Percentiles rank a stretch among this genome's conserved stretches.
These are phyloP conservation scores for Dendrocalamus sinicus DNA, from an alignment of 176 grass and related monocot genomes.

Conservation along the genomic window DNA sequence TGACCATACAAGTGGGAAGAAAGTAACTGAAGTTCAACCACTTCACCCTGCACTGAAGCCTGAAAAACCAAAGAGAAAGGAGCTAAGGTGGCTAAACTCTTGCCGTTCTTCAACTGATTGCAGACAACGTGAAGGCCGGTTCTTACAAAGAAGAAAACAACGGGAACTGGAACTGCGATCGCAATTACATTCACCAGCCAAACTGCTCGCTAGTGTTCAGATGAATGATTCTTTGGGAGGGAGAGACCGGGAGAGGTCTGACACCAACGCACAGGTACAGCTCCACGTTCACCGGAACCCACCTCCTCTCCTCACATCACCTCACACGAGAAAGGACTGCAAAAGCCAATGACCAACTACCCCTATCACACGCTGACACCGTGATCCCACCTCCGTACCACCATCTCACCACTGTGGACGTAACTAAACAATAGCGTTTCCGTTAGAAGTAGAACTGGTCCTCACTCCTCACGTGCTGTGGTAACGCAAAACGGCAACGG, in stretches of 20 bases:
- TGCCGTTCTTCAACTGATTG: background rate
- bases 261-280: background rate
- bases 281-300: background rate
- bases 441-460: background rate
- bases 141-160: background rate
- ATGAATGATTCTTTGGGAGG: background rate
- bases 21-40: background rate
- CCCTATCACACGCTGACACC: background rate
- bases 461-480: background rate
- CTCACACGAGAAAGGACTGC: background rate
- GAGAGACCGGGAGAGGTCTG: too few species aligned
- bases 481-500: constrained; percentile 41
- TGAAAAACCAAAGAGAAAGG: background rate
- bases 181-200: background rate
- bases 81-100: background rate
- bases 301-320: background rate
- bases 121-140: background rate
- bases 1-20: background rate
- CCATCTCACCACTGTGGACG: background rate
- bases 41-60: background rate
- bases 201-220: background rate
- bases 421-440: background rate
- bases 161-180: background rate
- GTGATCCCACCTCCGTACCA: background rate
- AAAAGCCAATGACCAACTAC: background rate